Percentiles rank a stretch among this genome's conserved stretches.
Conservation (phyloP, 2,329 filamentous ascomycete species). For the Aspergillus fructus region DNA sequence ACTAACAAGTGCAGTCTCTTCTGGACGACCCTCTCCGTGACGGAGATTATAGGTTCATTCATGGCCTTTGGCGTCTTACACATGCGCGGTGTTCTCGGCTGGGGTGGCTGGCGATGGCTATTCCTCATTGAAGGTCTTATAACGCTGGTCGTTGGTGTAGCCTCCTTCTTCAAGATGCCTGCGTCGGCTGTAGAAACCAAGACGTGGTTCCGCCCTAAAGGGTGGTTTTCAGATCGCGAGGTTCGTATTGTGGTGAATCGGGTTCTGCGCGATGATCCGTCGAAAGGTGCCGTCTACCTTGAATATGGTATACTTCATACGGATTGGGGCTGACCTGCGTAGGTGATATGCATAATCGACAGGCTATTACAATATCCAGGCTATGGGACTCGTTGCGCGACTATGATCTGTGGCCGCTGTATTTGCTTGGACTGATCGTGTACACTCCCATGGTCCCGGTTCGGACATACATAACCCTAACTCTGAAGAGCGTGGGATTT, state of each 20-base stretch:
- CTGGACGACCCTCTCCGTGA: conserved; percentile 60
- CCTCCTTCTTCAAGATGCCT: conserved; percentile 58
- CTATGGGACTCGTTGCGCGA: conserved; percentile 57
- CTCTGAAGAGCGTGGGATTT: conserved; percentile 58
- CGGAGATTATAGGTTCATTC: conserved; percentile 35
- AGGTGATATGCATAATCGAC: conserved; percentile 59
- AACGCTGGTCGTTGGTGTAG: conserved; percentile 53
- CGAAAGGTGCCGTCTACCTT: conserved; percentile 44
- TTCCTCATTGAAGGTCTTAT: conserved; percentile 59
- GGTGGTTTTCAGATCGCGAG: conserved; percentile 63
- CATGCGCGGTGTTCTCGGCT: conserved; percentile 31
- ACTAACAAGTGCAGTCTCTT: conserved; percentile 51
- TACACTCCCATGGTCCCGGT: conserved; percentile 55
- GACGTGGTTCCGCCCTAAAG: conserved; percentile 54
- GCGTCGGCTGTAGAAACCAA: conserved; percentile 52
- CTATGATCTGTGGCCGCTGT: conserved; percentile 61
- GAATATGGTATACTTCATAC: background rate
- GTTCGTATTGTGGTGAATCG: conserved; percentile 62
- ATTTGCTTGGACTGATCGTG: conserved; percentile 53
- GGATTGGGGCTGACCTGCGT: background rate
- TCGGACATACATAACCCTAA: conserved; percentile 59
- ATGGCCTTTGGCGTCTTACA: conserved; percentile 38
- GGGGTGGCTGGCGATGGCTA: conserved; percentile 49
- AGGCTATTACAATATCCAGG: conserved; percentile 51
- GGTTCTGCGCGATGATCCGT: conserved; percentile 59